phyloP scores from a whole-genome alignment of 257 asterid genomes.

The Handroanthus guayacan region DNA sequence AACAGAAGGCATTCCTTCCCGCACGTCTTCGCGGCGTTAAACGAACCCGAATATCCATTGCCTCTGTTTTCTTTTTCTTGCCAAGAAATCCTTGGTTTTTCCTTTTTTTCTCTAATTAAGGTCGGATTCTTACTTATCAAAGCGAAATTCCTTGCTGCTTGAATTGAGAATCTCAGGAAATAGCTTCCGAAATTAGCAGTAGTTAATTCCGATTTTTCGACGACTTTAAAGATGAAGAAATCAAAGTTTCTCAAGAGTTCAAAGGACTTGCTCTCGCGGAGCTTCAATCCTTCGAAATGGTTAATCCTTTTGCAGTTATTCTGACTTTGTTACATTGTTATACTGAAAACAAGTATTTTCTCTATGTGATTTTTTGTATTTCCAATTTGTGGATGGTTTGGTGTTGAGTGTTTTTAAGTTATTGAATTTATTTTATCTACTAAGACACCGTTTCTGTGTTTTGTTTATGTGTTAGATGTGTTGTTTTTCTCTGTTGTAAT shows the following conservation, averaged over 20 bases:
- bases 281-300: conserved; percentile 93
- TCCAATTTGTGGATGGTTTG: neutral
- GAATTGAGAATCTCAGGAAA: conserved; percentile 7
- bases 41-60: conserved; percentile 13
- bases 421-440: neutral
- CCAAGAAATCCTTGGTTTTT: neutral
- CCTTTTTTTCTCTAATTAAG: neutral
- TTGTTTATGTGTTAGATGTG: neutral
- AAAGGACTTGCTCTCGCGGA: conserved; percentile 68
- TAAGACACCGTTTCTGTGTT: neutral
- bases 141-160: neutral
- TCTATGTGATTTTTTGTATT: neutral
- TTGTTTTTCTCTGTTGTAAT: neutral
- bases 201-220: conserved; percentile 18
- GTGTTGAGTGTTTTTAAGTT: neutral
- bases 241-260: conserved; percentile 70
- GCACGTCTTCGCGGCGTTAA: conserved; percentile 14
- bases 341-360: neutral
- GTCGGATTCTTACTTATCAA: conserved; percentile 6
- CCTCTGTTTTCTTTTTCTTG: neutral
- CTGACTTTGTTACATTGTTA: neutral
- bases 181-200: neutral
- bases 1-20: conserved; percentile 13
- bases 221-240: conserved; percentile 62
- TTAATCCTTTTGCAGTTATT: conserved; percentile 29